phyloP scores from a whole-genome alignment of 352 stramenopile species.

The Plasmopara muralis region DNA sequence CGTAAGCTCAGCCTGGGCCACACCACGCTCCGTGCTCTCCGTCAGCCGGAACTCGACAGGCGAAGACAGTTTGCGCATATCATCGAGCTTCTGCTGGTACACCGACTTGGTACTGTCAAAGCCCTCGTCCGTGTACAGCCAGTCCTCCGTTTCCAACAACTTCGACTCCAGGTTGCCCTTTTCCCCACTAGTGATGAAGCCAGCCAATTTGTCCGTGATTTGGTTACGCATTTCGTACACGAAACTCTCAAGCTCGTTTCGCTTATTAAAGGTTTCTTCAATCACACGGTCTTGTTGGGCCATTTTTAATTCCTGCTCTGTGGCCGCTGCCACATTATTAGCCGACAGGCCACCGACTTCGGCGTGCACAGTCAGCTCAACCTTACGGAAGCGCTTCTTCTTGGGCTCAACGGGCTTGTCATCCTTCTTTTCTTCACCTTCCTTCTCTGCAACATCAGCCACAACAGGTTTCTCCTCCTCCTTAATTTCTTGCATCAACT shows the following conservation, averaged over 20 bases:
- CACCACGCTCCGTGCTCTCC: constrained; percentile 87
- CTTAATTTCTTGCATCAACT: constrained; percentile 96
- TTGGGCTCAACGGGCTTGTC: constrained; percentile 76
- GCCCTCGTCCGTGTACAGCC: constrained; percentile 98
- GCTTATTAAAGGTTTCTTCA: constrained; percentile 96
- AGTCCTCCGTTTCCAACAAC: constrained; percentile 93
- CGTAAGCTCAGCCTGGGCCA: constrained; percentile 88
- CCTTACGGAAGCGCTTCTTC: constrained; percentile 95
- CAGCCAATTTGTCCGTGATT: constrained; percentile 72
- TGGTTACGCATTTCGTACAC: constrained; percentile 99
- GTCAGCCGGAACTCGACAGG: constrained; percentile 91
- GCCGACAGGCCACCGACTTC: constrained; percentile 51
- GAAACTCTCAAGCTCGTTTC: constrained; percentile 99
- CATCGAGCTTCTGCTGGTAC: constrained; percentile 93
- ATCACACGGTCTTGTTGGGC: constrained; percentile 94
- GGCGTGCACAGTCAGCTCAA: constrained; percentile 71
- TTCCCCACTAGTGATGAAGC: constrained; percentile 89
- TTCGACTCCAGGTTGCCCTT: constrained; percentile 81
- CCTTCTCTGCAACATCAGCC: constrained; percentile 50
- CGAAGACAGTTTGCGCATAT: constrained; percentile 89
- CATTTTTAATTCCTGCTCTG: constrained; percentile 93
- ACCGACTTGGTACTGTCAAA: constrained; percentile 97
- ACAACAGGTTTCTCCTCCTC: constrained; percentile 73
- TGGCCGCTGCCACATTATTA: constrained; percentile 52
- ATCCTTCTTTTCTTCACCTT: constrained; percentile 58